Evolutionary conservation across 2,329 filamentous ascomycete species (phyloP).

Genomic region (Lojkania enalia): DNA sequence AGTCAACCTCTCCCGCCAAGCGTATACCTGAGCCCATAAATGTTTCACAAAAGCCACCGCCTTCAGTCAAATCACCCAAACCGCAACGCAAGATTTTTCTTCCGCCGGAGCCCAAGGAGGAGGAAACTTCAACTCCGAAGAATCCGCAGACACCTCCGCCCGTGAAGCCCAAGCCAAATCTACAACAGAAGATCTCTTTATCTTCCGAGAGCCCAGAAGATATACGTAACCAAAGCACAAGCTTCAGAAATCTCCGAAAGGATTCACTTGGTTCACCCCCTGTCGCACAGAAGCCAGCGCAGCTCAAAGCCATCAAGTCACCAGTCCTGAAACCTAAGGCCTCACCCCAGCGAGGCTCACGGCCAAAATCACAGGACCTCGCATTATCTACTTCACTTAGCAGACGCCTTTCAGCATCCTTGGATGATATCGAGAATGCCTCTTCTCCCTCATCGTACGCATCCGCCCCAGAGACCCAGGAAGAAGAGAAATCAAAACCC

Average conservation of each 20-base stretch:
- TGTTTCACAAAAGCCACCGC: constrained; percentile 27
- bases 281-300: constrained; percentile 29
- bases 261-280: constrained; percentile 29
- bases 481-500: constrained; percentile 36
- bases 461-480: constrained; percentile 41
- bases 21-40: constrained; percentile 19
- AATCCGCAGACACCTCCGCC: constrained; percentile 25
- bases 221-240: constrained; percentile 15
- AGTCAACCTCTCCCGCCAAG: constrained; percentile 24
- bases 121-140: neutral
- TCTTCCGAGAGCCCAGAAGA: constrained; percentile 3
- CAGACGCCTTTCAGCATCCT: constrained; percentile 28
- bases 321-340: constrained; percentile 23
- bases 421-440: constrained; percentile 29
- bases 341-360: constrained; percentile 19
- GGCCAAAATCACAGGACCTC: constrained; percentile 29
- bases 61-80: constrained; percentile 48
- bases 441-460: constrained; percentile 40
- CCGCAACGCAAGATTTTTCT: constrained; percentile 40
- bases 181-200: constrained; percentile 12
- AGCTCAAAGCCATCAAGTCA: constrained; percentile 26
- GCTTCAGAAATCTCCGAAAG: constrained; percentile 23
- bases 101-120: constrained; percentile 31
- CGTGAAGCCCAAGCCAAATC: constrained; percentile 38
- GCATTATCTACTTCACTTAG: constrained; percentile 21